Conservation (phyloP, 805 yeast genomes). For the Blastobotrys attinorum region DNA sequence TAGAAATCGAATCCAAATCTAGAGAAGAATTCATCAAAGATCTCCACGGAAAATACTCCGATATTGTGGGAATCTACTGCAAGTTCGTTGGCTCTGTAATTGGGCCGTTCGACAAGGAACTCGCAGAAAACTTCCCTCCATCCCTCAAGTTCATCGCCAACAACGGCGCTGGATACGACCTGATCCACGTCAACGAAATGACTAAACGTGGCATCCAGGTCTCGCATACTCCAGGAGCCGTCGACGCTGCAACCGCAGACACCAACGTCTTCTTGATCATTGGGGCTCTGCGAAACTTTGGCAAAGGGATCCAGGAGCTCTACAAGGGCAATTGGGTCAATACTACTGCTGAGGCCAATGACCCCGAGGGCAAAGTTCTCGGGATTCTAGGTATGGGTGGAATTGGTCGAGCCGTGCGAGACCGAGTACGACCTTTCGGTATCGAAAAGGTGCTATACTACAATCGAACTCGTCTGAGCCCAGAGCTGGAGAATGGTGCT, state of each 20-base stretch:
- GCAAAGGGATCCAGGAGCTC: slow-evolving; percentile 35
- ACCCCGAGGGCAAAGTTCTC: slow-evolving; percentile 43
- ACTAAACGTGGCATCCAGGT: slow-evolving; percentile 37
- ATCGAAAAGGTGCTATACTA: slow-evolving; percentile 44
- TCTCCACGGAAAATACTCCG: slow-evolving; percentile 27
- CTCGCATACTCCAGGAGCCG: slow-evolving; percentile 47
- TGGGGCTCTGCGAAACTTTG: slow-evolving; percentile 44
- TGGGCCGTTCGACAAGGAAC: slow-evolving; percentile 40
- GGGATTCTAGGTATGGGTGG: slow-evolving; percentile 62
- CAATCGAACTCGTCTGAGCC: slow-evolving; percentile 40
- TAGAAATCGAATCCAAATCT: slow-evolving; percentile 33
- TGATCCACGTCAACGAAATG: slow-evolving; percentile 38
- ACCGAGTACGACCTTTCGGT: slow-evolving; percentile 42
- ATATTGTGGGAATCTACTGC: slow-evolving; percentile 35
- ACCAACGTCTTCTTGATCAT: slow-evolving; percentile 44
- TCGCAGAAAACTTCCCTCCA: slow-evolving; percentile 32
- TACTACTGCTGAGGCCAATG: slow-evolving; percentile 38
- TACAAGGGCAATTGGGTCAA: slow-evolving; percentile 41
- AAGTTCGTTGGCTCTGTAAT: slow-evolving; percentile 36
- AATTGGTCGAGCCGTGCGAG: slow-evolving; percentile 49
- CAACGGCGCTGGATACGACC: slow-evolving; percentile 55
- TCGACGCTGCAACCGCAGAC: slow-evolving; percentile 51
- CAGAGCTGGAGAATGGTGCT: slow-evolving; percentile 41
- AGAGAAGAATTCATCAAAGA: slow-evolving; percentile 36
- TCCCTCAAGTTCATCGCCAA: slow-evolving; percentile 38